Conservation (phyloP, 129 eudicot species). For the Silybum marianum region DNA sequence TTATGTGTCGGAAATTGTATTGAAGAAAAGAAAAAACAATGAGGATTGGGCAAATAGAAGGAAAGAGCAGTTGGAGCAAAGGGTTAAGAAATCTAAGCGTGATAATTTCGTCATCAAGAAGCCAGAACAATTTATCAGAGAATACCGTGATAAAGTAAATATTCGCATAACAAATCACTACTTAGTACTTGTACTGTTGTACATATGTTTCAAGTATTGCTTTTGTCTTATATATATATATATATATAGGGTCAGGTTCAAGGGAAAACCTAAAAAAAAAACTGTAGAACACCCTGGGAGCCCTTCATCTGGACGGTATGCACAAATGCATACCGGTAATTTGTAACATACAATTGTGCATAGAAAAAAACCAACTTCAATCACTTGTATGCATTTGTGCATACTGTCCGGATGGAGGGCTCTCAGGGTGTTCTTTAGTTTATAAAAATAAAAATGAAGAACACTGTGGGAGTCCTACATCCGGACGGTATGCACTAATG, state of each 20-base stretch:
- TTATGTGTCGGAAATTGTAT: slow-evolving; percentile 58
- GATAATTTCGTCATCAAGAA: slow-evolving; percentile 53
- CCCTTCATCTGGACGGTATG: too few relatives aligned
- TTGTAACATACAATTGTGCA: too few relatives aligned
- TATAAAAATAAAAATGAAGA: too few relatives aligned
- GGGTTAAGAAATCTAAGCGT: slow-evolving; percentile 42
- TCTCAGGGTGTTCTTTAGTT: too few relatives aligned
- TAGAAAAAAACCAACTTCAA: too few relatives aligned
- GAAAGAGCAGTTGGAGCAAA: slow-evolving; percentile 60
- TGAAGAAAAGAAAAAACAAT: slow-evolving; percentile 75
- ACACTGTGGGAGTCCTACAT: too few relatives aligned
- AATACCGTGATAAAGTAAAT: slow-evolving; percentile 56
- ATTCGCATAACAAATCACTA: background rate
- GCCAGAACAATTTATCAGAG: slow-evolving; percentile 62
- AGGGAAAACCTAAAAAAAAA: too few relatives aligned
- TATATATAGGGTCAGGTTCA: background rate
- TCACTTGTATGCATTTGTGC: too few relatives aligned
- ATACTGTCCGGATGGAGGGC: too few relatives aligned
- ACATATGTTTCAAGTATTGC: background rate
- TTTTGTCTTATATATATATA: background rate
- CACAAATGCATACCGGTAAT: too few relatives aligned
- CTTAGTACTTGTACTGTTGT: background rate
- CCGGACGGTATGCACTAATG: too few relatives aligned
- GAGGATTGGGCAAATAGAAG: slow-evolving; percentile 76
- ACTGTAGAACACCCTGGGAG: too few relatives aligned